phyloP scores from a whole-genome alignment of 345 rosid species.

The Lepidium aucheri region DNA sequence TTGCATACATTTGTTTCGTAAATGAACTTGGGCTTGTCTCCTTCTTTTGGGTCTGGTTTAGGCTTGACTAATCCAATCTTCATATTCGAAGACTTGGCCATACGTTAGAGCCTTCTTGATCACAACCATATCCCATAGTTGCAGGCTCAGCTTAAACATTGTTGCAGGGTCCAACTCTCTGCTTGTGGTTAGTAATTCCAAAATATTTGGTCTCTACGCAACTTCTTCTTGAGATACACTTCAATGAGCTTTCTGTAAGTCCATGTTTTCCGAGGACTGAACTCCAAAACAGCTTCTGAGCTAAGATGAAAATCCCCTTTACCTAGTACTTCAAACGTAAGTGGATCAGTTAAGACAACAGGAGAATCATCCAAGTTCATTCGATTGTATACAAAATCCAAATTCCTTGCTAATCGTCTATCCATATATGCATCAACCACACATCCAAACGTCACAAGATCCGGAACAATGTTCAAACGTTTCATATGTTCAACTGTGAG shows the following conservation, averaged over 20 bases:
- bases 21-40: too few species aligned
- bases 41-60: too few species aligned
- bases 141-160: too few species aligned
- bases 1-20: too few species aligned
- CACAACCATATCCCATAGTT: too few species aligned
- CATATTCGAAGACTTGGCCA: too few species aligned
- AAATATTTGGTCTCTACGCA: constrained; percentile 60
- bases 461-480: constrained; percentile 48
- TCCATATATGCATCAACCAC: constrained; percentile 83
- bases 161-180: too few species aligned
- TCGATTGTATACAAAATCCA: constrained; percentile 50
- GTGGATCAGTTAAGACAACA: constrained; percentile 44
- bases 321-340: constrained; percentile 62
- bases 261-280: constrained; percentile 38
- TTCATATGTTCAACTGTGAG: constrained; percentile 81
- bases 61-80: too few species aligned
- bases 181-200: constrained; percentile 57
- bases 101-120: too few species aligned
- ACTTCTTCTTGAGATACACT: constrained; percentile 52
- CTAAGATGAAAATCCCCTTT: constrained; percentile 75
- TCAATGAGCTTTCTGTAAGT: constrained; percentile 51
- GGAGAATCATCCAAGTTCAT: constrained; percentile 52
- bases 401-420: constrained; percentile 51
- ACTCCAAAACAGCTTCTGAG: constrained; percentile 77
- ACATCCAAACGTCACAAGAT: constrained; percentile 76